Conservation (phyloP, 148 eudicot species). For the Tetragonia tetragonoides region DNA sequence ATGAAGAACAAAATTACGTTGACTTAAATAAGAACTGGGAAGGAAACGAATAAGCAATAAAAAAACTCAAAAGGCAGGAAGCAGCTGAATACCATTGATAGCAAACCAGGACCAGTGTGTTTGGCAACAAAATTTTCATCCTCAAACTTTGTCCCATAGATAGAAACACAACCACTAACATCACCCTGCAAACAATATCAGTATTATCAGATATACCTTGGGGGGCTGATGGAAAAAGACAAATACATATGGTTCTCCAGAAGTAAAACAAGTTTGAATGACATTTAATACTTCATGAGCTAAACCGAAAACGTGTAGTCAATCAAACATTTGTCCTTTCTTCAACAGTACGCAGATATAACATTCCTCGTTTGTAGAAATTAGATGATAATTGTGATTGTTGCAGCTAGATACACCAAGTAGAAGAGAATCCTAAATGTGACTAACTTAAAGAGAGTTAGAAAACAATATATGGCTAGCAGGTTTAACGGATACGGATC, state of each 20-base stretch:
- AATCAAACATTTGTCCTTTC: not conserved
- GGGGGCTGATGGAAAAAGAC: not conserved
- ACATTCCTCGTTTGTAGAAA: not conserved
- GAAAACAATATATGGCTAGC: not conserved
- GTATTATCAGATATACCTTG: conserved; percentile 23
- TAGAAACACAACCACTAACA: conserved; percentile 86
- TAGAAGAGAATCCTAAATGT: not conserved
- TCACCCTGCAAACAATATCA: conserved; percentile 58
- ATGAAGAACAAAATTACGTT: not conserved
- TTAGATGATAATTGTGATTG: not conserved
- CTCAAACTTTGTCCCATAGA: conserved; percentile 86
- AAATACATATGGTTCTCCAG: not conserved
- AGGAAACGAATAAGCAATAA: conserved; percentile 14
- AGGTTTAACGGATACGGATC: not conserved
- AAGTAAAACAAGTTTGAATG: not conserved
- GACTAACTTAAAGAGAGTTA: not conserved
- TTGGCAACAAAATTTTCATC: conserved; percentile 95
- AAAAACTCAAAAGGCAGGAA: not conserved
- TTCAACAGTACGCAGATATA: too few relatives aligned
- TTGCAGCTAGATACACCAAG: not conserved
- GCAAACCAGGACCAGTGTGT: conserved; percentile 94
- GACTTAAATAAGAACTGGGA: not conserved
- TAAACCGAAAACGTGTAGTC: too few relatives aligned
- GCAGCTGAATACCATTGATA: conserved; percentile 64
- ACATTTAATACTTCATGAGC: too few relatives aligned